phyloP scores from a whole-genome alignment of 305 asterid genomes.

The Fraxinus baroniana region DNA sequence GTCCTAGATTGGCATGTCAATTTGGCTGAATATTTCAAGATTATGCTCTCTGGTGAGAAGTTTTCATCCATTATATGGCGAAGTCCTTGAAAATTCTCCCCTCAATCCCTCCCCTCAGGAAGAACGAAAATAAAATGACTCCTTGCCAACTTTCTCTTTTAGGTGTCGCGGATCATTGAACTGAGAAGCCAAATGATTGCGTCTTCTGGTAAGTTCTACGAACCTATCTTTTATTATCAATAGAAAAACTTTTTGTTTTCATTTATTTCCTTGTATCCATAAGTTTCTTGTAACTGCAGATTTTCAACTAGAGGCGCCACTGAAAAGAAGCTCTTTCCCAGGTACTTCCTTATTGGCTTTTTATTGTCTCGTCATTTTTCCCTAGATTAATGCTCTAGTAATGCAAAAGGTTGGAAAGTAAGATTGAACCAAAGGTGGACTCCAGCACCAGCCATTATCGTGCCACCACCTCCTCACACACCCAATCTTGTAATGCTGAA shows the following conservation, averaged over 20 bases:
- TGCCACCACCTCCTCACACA: not conserved
- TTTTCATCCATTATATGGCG: not conserved
- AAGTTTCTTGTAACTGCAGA: constrained; percentile 27
- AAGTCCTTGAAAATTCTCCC: not conserved
- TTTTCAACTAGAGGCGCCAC: constrained; percentile 20
- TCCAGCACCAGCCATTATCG: constrained; percentile 6
- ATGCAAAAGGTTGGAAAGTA: not conserved
- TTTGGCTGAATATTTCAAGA: not conserved
- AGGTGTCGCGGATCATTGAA: constrained; percentile 97
- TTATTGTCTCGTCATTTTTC: constrained; percentile 2
- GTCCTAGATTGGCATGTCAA: not conserved
- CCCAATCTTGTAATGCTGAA: constrained; percentile 9
- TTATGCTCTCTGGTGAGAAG: not conserved
- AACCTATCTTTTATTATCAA: constrained; percentile 5
- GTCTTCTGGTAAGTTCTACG: constrained; percentile 33
- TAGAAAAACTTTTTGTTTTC: not conserved
- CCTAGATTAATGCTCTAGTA: constrained; percentile 17
- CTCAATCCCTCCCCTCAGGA: not conserved
- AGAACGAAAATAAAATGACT: constrained; percentile 1
- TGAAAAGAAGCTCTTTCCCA: constrained; percentile 20
- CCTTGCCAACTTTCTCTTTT: constrained; percentile 27
- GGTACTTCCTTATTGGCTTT: constrained; percentile 27
- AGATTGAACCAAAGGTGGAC: constrained; percentile 13
- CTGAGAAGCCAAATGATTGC: constrained; percentile 42
- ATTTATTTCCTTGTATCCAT: constrained; percentile 11